A percentile compares a stretch with the other conserved stretches of the same genome.
phyloP scores from a whole-genome alignment of 2,329 filamentous ascomycete genomes.

The Coniochaeta sp. region DNA sequence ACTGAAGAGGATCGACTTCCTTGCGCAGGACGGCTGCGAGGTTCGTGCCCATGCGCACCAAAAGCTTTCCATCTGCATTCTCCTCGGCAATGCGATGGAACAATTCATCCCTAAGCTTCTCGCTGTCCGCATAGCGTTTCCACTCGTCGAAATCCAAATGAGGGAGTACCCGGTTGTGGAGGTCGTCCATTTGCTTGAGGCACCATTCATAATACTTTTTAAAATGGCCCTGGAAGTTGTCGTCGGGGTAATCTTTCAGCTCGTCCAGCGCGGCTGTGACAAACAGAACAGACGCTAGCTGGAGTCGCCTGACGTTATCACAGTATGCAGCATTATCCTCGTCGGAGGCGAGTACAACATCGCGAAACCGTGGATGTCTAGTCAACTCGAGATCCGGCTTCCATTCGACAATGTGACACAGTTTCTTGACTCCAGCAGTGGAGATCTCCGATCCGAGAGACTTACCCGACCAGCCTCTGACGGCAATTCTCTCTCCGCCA shows the following conservation, averaged over 20 bases:
- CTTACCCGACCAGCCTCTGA: neutral
- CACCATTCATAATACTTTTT: neutral
- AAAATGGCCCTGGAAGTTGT: neutral
- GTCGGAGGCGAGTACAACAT: neutral
- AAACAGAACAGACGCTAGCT: neutral
- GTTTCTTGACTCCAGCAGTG: slow-evolving; percentile 11
- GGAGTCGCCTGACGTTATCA: neutral
- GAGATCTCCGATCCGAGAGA: neutral
- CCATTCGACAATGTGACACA: slow-evolving; percentile 27
- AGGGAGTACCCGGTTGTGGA: neutral
- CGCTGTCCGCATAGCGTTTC: neutral
- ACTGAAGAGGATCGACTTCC: neutral
- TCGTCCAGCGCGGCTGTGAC: neutral
- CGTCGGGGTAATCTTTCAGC: neutral
- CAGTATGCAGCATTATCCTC: neutral
- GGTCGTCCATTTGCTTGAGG: neutral
- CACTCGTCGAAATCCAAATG: neutral
- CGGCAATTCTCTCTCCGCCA: neutral
- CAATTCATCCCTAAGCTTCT: neutral
- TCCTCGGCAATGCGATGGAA: neutral
- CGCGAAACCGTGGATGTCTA: neutral
- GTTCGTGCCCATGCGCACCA: neutral
- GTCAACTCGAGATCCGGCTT: slow-evolving; percentile 15
- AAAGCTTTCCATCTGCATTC: neutral
- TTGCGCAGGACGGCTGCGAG: neutral